phyloP scores from a whole-genome alignment of 225 moss, liverwort and hornwort genomes.

The Pseudoscleropodium purum region DNA sequence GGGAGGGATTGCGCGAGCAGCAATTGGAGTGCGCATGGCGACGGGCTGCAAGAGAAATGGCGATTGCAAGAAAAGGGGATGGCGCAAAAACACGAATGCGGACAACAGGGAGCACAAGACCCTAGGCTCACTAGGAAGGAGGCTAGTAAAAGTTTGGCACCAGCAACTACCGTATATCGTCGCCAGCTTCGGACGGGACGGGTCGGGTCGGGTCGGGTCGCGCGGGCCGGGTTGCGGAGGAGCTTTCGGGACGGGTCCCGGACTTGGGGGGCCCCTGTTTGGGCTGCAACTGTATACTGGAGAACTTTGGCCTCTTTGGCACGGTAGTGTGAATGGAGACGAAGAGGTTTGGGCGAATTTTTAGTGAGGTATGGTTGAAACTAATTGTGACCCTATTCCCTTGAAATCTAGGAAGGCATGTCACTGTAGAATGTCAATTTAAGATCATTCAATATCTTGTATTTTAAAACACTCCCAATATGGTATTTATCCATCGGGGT shows the following conservation, averaged over 20 bases:
- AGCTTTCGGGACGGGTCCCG: background rate
- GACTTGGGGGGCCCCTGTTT: background rate
- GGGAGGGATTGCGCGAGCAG: background rate
- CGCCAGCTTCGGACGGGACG: background rate
- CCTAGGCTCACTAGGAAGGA: background rate
- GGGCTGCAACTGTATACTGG: background rate
- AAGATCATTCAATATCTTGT: background rate
- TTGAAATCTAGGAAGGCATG: background rate
- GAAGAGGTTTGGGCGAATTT: background rate
- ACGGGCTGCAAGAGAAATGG: background rate
- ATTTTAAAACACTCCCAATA: background rate
- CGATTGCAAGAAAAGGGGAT: background rate
- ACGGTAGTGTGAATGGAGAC: background rate
- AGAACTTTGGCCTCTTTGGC: background rate
- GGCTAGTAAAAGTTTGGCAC: background rate
- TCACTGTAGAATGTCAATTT: background rate
- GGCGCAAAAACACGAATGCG: background rate
- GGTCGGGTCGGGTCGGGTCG: background rate
- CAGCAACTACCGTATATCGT: slow-evolving; percentile 7
- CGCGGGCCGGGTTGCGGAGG: background rate
- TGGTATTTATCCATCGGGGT: rapidly evolving
- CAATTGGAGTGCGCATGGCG: background rate
- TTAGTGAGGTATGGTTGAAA: background rate
- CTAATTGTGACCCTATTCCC: background rate
- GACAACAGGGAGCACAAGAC: background rate